Evolutionary conservation across 148 eudicot genomes (phyloP).

Genomic region (Chenopodium suecicum): DNA sequence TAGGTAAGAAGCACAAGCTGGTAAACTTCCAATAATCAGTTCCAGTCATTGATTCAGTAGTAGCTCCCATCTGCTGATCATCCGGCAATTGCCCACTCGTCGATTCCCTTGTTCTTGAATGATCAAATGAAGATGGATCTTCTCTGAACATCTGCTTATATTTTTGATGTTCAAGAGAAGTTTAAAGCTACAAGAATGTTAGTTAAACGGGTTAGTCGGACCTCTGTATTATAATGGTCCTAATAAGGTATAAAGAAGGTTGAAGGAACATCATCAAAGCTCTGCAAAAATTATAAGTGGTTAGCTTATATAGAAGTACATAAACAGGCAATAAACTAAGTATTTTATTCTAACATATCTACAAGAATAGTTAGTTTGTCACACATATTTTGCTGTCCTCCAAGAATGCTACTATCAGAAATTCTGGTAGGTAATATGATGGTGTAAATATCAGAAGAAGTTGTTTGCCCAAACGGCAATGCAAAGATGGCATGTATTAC

Average conservation of each 20-base stretch:
- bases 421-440: constrained; percentile 18
- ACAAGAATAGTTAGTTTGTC: constrained; percentile 13
- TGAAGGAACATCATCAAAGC: constrained; percentile 17
- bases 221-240: not conserved
- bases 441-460: not conserved
- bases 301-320: not conserved
- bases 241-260: constrained; percentile 7
- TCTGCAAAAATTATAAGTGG: not conserved
- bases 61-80: constrained; percentile 21
- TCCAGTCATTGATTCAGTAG: constrained; percentile 1
- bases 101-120: constrained; percentile 17
- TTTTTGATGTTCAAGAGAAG: not conserved
- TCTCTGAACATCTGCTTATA: constrained; percentile 23
- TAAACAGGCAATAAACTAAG: not conserved
- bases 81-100: constrained; percentile 18
- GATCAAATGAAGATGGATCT: constrained; percentile 9
- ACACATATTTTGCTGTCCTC: constrained; percentile 25
- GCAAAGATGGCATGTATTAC: constrained; percentile 21
- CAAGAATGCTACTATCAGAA: constrained; percentile 11
- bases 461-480: constrained; percentile 14
- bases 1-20: constrained; percentile 16
- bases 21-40: constrained; percentile 8
- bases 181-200: not conserved
- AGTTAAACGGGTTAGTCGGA: constrained; percentile 5
- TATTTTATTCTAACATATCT: not conserved